phyloP scores from a whole-genome alignment of 73 alveolate species.

The Tetrahymena borealis region DNA sequence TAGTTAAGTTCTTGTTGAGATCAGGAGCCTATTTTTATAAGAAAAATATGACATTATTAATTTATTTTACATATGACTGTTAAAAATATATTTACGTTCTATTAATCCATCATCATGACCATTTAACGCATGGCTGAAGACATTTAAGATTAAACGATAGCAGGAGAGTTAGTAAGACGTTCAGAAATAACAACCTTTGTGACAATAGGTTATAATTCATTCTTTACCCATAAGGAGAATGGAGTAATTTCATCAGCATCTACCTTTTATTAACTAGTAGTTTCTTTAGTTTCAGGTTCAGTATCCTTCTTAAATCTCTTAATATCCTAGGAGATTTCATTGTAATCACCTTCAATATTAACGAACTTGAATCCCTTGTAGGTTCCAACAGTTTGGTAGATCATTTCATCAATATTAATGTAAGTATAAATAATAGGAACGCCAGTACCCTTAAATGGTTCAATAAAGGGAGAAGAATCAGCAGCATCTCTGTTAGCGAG shows the following conservation, averaged over 20 bases:
- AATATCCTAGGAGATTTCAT: conserved; percentile 48
- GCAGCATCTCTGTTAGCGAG: conserved; percentile 46
- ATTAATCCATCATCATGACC: conserved; percentile 55
- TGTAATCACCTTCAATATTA: conserved; percentile 61
- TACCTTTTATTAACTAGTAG: not conserved
- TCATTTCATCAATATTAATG: conserved; percentile 74
- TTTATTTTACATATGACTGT: not conserved
- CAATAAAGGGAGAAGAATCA: conserved; percentile 62
- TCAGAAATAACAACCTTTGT: conserved; percentile 61
- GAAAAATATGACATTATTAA: not conserved
- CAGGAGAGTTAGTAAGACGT: conserved; percentile 67
- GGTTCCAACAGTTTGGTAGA: conserved; percentile 48
- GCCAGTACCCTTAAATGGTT: conserved; percentile 51
- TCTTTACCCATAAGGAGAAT: conserved; percentile 75
- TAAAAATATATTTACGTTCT: not conserved
- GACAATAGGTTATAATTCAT: conserved; percentile 55
- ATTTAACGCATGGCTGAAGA: conserved; percentile 64
- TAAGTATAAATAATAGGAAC: conserved; percentile 63
- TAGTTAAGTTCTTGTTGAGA: conserved; percentile 30
- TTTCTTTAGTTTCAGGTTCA: conserved; percentile 17
- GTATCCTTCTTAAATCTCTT: conserved; percentile 2
- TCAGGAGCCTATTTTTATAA: not conserved
- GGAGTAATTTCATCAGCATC: conserved; percentile 61
- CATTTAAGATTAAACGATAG: conserved; percentile 51
- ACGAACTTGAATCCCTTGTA: conserved; percentile 57